These are phyloP conservation scores for Boletus tomentosulus DNA, from an alignment of 768 basidiomycete species.

Conservation along the genomic window DNA sequence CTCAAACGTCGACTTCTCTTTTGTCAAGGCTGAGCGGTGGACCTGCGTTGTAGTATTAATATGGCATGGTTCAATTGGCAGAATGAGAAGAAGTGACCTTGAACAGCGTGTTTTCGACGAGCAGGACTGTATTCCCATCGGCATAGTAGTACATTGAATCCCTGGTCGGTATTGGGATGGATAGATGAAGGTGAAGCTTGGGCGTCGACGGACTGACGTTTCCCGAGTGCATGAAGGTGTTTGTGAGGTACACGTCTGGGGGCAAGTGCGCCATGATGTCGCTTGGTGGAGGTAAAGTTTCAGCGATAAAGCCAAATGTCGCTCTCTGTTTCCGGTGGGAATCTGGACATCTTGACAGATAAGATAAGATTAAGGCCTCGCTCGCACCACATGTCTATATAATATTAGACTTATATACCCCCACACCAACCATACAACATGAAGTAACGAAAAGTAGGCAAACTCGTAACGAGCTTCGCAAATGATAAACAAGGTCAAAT, in stretches of 20 bases:
- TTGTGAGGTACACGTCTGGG: slow-evolving; percentile 30
- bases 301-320: slow-evolving; percentile 9
- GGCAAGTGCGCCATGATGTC: slow-evolving; percentile 28
- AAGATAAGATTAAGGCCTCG: slow-evolving; percentile 19
- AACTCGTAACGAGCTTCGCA: slow-evolving; percentile 7
- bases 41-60: slow-evolving; percentile 23
- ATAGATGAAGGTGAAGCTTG: slow-evolving; percentile 31
- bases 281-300: slow-evolving; percentile 9
- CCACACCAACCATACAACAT: background rate
- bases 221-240: slow-evolving; percentile 31
- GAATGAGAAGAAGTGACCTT: slow-evolving; percentile 35
- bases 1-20: slow-evolving; percentile 45
- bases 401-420: slow-evolving; percentile 8
- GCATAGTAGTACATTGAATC: slow-evolving; percentile 40
- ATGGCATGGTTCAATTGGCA: slow-evolving; percentile 18
- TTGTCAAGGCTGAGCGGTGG: slow-evolving; percentile 39
- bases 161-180: slow-evolving; percentile 32
- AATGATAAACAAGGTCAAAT: slow-evolving; percentile 9
- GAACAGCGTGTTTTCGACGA: slow-evolving; percentile 44
- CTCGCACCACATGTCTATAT: slow-evolving; percentile 7
- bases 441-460: slow-evolving; percentile 5
- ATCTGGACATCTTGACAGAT: slow-evolving; percentile 2
- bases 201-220: slow-evolving; percentile 30
- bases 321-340: slow-evolving; percentile 14
- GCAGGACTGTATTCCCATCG: slow-evolving; percentile 39